Percentiles rank a stretch among this genome's conserved stretches.
These are phyloP conservation scores for Eutypa lata DNA, from an alignment of 2,329 filamentous ascomycete genomes.

Conservation along the genomic window DNA sequence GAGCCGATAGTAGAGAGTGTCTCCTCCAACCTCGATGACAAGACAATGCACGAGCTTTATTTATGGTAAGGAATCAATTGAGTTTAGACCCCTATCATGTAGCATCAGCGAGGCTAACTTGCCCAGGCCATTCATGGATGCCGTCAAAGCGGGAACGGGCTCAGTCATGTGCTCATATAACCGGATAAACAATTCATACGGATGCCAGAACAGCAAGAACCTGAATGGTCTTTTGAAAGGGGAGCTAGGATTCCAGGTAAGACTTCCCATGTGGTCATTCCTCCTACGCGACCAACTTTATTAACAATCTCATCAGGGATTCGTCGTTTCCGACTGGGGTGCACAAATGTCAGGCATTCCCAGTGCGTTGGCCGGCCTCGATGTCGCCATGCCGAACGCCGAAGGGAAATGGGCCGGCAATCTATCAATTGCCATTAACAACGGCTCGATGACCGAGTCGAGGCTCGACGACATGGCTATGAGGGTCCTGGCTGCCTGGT, in stretches of 20 bases:
- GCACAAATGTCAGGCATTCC: conserved; percentile 39
- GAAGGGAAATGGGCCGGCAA: conserved; percentile 39
- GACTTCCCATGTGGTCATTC: conserved; percentile 5
- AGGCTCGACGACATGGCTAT: conserved; percentile 49
- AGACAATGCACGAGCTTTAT: conserved; percentile 55
- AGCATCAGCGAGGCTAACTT: background rate
- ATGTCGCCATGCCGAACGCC: conserved; percentile 47
- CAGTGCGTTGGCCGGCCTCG: conserved; percentile 42
- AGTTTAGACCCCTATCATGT: background rate
- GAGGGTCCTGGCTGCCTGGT: conserved; percentile 36
- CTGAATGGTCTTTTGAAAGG: conserved; percentile 47
- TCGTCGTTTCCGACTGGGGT: conserved; percentile 40
- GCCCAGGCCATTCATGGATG: conserved; percentile 54
- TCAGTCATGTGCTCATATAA: conserved; percentile 44
- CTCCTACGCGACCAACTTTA: background rate
- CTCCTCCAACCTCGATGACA: conserved; percentile 48
- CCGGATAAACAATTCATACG: conserved; percentile 45
- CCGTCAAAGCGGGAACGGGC: conserved; percentile 25
- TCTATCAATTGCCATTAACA: conserved; percentile 44
- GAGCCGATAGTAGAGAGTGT: conserved; percentile 50
- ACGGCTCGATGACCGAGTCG: conserved; percentile 38
- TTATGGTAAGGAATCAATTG: conserved; percentile 36
- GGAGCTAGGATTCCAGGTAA: conserved; percentile 39
- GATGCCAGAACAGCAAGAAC: conserved; percentile 46
- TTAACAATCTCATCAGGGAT: conserved; percentile 20